Conservation (phyloP, 345 rosid species). For the Eucalyptus melliodora region DNA sequence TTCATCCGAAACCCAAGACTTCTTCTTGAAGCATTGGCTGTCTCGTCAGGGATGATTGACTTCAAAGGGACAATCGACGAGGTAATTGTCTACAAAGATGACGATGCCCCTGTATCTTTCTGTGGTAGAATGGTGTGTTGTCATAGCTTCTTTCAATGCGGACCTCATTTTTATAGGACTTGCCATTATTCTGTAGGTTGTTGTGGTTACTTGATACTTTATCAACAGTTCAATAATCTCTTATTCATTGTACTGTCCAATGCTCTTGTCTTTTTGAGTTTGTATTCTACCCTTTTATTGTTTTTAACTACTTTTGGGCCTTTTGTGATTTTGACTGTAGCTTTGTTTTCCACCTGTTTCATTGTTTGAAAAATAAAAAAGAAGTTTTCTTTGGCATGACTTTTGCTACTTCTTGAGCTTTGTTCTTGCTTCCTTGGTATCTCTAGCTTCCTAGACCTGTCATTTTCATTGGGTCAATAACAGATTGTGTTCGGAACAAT, state of each 20-base stretch:
- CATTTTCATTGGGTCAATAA: too few relatives aligned
- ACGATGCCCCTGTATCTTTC: background rate
- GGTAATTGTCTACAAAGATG: background rate
- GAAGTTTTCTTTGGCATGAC: background rate
- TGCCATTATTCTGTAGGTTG: background rate
- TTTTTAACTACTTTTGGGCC: background rate
- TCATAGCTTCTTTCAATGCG: background rate
- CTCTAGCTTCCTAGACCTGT: too few relatives aligned
- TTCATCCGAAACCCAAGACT: slow-evolving; percentile 16
- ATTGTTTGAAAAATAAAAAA: too few relatives aligned
- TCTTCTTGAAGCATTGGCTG: slow-evolving; percentile 59
- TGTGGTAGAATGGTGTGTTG: background rate
- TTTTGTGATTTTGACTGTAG: background rate
- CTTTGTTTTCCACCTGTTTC: background rate
- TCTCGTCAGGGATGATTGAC: slow-evolving; percentile 6
- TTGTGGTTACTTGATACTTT: background rate
- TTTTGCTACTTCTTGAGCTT: background rate
- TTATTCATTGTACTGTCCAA: background rate
- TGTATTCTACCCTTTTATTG: background rate
- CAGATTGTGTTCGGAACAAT: too few relatives aligned
- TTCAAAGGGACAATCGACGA: background rate
- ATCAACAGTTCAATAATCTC: background rate
- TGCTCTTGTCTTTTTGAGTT: background rate
- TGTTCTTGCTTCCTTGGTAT: background rate
- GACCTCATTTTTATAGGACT: background rate